phyloP scores from a whole-genome alignment of 2,329 filamentous ascomycete genomes.

The Calonectria crousiana region DNA sequence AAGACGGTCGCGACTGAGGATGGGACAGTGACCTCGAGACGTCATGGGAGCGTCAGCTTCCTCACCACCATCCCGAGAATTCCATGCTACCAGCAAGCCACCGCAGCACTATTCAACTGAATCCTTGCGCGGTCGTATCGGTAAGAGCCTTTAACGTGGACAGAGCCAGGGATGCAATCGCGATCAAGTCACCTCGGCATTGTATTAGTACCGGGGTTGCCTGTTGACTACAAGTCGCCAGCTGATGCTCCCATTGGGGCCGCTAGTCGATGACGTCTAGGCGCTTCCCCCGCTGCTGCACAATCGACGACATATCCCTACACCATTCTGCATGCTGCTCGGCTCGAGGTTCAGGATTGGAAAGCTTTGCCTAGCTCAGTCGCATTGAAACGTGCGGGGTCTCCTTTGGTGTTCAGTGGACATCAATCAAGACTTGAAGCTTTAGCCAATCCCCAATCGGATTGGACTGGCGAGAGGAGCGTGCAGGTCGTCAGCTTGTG shows the following conservation, averaged over 20 bases:
- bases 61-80: not conserved
- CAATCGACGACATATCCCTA: not conserved
- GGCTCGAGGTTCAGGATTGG: not conserved
- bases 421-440: not conserved
- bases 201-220: not conserved
- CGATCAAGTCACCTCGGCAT: not conserved
- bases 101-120: not conserved
- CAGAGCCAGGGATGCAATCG: not conserved
- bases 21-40: not conserved
- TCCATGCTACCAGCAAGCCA: not conserved
- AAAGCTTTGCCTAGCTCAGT: not conserved
- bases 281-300: not conserved
- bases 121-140: constrained; percentile 1
- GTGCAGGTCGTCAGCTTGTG: not conserved
- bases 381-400: constrained; percentile 1
- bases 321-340: not conserved
- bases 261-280: not conserved
- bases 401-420: not conserved
- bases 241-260: not conserved
- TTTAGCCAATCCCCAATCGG: not conserved
- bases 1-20: not conserved
- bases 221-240: not conserved
- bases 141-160: not conserved
- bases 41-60: constrained; percentile 1
- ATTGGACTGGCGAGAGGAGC: not conserved